Base-by-base conservation (phyloP, 345 rosid genomes). In the Eucalyptus paniculata region DNA sequence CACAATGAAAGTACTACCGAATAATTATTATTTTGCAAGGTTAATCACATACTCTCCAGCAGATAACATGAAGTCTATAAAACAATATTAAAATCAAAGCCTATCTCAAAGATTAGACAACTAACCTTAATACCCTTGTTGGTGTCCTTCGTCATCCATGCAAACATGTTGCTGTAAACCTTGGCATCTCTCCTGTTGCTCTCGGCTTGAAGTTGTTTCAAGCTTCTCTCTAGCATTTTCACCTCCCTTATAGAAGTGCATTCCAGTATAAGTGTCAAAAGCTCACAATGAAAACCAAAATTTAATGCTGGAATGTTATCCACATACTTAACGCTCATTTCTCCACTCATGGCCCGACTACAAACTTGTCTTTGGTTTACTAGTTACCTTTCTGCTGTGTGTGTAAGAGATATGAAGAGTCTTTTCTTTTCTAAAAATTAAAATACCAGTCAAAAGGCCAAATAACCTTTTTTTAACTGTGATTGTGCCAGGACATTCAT, bases 91-190 rank as follows among this genome's bases (percentile, higher is more conserved):
- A 37, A 77, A 77, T 77, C 40, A 30, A 77, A 21, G 47, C 85
- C 28, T 77, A 40, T 21, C 12, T n/a, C 10, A 80, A 54, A 34
- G 42, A 24, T 19, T 86, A 91, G 14, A 30, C 18, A 49, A 88
- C 92, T 89, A 42, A 92, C 96, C 94, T 94, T 93, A 26, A 90
- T 49, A 45, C 77, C 53, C 50, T 28, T 32, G 82, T 94, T 50
- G 56, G 91, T 69, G 60, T 87, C 89, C 87, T 89, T 93, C 4
- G 91, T 86, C 90, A 28, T 77, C 18, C 21, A 83, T 7, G 92
- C 89, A 94, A 95, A 94, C 96, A 95, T 94, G 88, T 92, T 95
- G 17, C 89, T 50, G 86, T 90, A 95, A 37, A 95, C 89, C 92
- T 91, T 92, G 13, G 95, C 94, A 89, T 94, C 95, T 92, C 93